Percentiles rank a stretch among this genome's conserved stretches.
These are phyloP conservation scores for Lipomyces oligophaga DNA, from an alignment of 805 yeast genomes.

Conservation along the genomic window DNA sequence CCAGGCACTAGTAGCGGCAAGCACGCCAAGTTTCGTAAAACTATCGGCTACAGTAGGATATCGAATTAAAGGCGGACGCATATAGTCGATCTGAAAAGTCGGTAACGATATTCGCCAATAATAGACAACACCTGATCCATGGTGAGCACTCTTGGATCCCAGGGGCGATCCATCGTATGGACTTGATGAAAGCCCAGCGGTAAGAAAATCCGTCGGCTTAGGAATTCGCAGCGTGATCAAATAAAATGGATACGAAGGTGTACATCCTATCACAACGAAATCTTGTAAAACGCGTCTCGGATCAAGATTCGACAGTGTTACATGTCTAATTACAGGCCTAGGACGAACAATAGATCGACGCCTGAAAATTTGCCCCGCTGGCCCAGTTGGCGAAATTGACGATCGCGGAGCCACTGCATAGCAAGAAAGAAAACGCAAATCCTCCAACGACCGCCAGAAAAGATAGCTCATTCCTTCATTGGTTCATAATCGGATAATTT, in stretches of 20 bases:
- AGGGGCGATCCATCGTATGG: background rate
- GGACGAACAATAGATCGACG: no score
- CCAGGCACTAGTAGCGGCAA: conserved; percentile 18
- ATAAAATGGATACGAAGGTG: conserved; percentile 7
- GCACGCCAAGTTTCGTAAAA: conserved; percentile 3
- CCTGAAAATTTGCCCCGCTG: no score
- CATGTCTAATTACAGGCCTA: conserved; percentile 1
- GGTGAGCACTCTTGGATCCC: no score
- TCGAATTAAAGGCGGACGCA: background rate
- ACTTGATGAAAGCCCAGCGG: conserved; percentile 8
- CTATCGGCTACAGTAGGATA: conserved; percentile 1
- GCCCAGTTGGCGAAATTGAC: no score
- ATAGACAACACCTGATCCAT: conserved; percentile 8
- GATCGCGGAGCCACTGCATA: no score
- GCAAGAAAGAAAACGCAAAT: no score
- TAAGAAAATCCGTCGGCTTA: no score
- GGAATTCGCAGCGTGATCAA: conserved; percentile 10
- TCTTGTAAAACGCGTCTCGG: conserved; percentile 5
- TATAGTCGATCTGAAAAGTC: background rate
- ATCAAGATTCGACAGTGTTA: conserved; percentile 9
- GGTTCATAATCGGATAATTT: no score
- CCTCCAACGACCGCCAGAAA: background rate
- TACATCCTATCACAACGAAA: conserved; percentile 21
- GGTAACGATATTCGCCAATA: conserved; percentile 10
- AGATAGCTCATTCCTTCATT: background rate